These are phyloP conservation scores for Leptomonas pyrrhocoris DNA, from an alignment of 208 protist species.

Conservation along the genomic window DNA sequence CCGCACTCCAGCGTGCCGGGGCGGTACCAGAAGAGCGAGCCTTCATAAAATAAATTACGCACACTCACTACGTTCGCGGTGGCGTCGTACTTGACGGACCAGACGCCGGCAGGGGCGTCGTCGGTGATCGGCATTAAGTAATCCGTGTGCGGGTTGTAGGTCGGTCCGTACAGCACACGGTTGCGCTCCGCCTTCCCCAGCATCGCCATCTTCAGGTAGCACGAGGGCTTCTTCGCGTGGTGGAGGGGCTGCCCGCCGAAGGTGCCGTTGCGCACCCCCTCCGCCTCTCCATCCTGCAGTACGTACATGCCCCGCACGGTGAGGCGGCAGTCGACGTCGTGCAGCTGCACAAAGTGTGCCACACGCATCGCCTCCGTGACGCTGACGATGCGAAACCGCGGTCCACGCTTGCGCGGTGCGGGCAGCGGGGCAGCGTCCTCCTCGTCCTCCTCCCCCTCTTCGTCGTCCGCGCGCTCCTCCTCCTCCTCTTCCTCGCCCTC, in stretches of 20 bases:
- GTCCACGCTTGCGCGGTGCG: constrained; percentile 36
- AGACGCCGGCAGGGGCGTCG: constrained; percentile 85
- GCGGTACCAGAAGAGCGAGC: constrained; percentile 89
- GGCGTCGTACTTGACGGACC: constrained; percentile 88
- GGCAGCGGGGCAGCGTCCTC: constrained; percentile 56
- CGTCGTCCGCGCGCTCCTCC: constrained; percentile 56
- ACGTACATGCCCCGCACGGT: constrained; percentile 80
- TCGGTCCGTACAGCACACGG: constrained; percentile 72
- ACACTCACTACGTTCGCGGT: constrained; percentile 78
- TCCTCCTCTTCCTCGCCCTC: constrained; percentile 42
- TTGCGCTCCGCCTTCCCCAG: constrained; percentile 54
- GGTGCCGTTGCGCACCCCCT: constrained; percentile 62
- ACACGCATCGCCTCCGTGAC: constrained; percentile 78
- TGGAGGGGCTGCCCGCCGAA: constrained; percentile 81
- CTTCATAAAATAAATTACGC: constrained; percentile 85
- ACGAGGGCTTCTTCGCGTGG: constrained; percentile 82
- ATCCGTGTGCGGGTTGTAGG: constrained; percentile 85
- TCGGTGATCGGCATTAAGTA: constrained; percentile 84
- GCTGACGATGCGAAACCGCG: constrained; percentile 84
- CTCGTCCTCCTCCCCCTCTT: constrained; percentile 63
- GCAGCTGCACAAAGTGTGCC: constrained; percentile 83
- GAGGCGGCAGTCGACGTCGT: constrained; percentile 79
- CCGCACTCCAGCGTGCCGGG: constrained; percentile 75
- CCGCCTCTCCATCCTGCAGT: constrained; percentile 39
- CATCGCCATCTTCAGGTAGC: constrained; percentile 72